Percentiles rank a stretch among this genome's conserved stretches.
phyloP scores from a whole-genome alignment of 2,329 filamentous ascomycete genomes.

The Lasiodiplodia citricola region DNA sequence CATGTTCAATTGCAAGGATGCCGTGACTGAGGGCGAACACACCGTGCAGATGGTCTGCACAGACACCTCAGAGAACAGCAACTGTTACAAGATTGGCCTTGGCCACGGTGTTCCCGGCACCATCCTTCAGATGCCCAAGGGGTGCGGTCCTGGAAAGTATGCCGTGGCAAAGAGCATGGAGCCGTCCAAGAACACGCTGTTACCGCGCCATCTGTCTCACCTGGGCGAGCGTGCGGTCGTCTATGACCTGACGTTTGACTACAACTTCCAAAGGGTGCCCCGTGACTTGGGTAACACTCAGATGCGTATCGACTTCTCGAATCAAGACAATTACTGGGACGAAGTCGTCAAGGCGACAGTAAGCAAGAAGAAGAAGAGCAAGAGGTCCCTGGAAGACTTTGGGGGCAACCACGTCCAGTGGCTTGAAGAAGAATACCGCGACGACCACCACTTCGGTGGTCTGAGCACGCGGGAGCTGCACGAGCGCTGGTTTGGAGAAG shows the following conservation, averaged over 20 bases:
- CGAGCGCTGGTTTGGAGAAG: slow-evolving; percentile 45
- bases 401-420: slow-evolving; percentile 42
- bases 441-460: slow-evolving; percentile 40
- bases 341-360: slow-evolving; percentile 28
- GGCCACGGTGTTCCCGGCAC: slow-evolving; percentile 47
- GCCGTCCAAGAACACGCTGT: slow-evolving; percentile 31
- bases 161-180: slow-evolving; percentile 45
- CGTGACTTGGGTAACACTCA: slow-evolving; percentile 27
- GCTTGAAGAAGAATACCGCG: slow-evolving; percentile 48
- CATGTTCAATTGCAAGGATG: slow-evolving; percentile 45
- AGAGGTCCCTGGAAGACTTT: slow-evolving; percentile 38
- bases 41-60: slow-evolving; percentile 48
- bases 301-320: slow-evolving; percentile 29
- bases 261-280: slow-evolving; percentile 28
- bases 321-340: slow-evolving; percentile 30
- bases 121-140: slow-evolving; percentile 49
- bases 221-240: slow-evolving; percentile 28
- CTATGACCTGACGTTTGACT: slow-evolving; percentile 30
- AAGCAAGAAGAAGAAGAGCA: slow-evolving; percentile 35
- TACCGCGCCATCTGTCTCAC: slow-evolving; percentile 30
- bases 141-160: slow-evolving; percentile 49
- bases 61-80: slow-evolving; percentile 40
- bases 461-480: slow-evolving; percentile 39
- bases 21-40: slow-evolving; percentile 37
- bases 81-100: slow-evolving; percentile 46